These are phyloP conservation scores for Phytophthora pistaciae DNA, from an alignment of 352 stramenopile genomes.

Conservation along the genomic window DNA sequence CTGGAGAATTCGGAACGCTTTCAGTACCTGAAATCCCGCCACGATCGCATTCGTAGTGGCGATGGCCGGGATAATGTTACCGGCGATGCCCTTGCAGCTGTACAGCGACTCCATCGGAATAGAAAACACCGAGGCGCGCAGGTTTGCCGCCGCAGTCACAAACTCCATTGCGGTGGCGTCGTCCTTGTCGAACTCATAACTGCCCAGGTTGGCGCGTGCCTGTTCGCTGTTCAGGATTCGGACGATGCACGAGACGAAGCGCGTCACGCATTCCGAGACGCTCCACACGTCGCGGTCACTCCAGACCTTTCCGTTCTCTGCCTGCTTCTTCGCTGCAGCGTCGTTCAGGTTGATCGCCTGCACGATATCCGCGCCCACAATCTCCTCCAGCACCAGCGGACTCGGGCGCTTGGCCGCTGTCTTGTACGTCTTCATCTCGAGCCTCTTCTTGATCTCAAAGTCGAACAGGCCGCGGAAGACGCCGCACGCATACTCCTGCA, in stretches of 20 bases:
- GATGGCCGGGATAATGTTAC: constrained; percentile 99
- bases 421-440: constrained; percentile 98
- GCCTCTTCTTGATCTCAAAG: constrained; percentile 96
- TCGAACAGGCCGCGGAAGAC: constrained; percentile 94
- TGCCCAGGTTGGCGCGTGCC: constrained; percentile 69
- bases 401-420: constrained; percentile 91
- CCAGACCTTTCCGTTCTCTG: constrained; percentile 60
- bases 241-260: constrained; percentile 83
- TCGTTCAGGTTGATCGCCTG: constrained; percentile 46
- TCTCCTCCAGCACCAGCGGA: constrained; percentile 73
- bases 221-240: constrained; percentile 69
- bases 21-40: constrained; percentile 93
- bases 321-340: constrained; percentile 26
- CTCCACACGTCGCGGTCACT: constrained; percentile 91
- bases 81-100: constrained; percentile 98
- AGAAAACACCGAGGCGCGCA: constrained; percentile 91
- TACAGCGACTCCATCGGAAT: constrained; percentile 90
- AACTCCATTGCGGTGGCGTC: constrained; percentile 97
- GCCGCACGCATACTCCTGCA: constrained; percentile 72
- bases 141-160: constrained; percentile 97
- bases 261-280: constrained; percentile 85
- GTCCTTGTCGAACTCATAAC: constrained; percentile 98
- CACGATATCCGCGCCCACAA: constrained; percentile 54
- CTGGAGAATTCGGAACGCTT: constrained; percentile 88
- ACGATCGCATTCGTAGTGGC: constrained; percentile 99